These are phyloP conservation scores for Psilocybe cubensis DNA, from an alignment of 768 basidiomycete species.

Conservation along the genomic window DNA sequence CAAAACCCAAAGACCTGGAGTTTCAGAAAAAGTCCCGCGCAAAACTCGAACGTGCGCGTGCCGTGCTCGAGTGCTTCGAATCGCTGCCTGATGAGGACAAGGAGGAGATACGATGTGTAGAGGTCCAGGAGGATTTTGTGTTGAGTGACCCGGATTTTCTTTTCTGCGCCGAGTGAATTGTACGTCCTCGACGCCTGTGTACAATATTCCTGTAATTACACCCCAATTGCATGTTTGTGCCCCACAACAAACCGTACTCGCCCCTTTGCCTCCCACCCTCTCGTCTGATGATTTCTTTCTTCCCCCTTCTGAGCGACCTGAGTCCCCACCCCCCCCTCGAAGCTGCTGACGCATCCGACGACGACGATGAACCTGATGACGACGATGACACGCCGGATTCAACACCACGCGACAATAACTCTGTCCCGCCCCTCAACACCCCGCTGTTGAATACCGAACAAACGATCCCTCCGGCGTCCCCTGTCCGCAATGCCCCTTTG, in stretches of 20 bases:
- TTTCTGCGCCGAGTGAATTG: slow-evolving; percentile 7
- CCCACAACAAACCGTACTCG: background rate
- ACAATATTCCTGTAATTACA: background rate
- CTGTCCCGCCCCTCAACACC: no score
- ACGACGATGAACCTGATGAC: no score
- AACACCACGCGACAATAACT: no score
- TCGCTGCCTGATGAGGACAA: background rate
- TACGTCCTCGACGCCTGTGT: slow-evolving; percentile 3
- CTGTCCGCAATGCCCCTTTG: background rate
- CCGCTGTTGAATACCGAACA: no score
- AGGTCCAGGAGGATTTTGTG: background rate
- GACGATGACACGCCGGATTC: no score
- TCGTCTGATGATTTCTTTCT: no score
- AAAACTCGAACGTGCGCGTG: background rate
- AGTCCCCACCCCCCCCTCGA: no score
- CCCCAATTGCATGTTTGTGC: background rate
- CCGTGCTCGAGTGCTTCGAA: background rate
- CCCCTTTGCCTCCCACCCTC: no score
- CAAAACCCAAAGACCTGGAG: background rate
- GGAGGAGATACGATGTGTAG: background rate
- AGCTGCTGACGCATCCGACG: no score
- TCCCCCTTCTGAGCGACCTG: no score
- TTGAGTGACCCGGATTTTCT: slow-evolving; percentile 3
- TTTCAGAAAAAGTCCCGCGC: background rate
- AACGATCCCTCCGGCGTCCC: no score